phyloP scores from a whole-genome alignment of 208 protist genomes.

The Borovskyia barvae region DNA sequence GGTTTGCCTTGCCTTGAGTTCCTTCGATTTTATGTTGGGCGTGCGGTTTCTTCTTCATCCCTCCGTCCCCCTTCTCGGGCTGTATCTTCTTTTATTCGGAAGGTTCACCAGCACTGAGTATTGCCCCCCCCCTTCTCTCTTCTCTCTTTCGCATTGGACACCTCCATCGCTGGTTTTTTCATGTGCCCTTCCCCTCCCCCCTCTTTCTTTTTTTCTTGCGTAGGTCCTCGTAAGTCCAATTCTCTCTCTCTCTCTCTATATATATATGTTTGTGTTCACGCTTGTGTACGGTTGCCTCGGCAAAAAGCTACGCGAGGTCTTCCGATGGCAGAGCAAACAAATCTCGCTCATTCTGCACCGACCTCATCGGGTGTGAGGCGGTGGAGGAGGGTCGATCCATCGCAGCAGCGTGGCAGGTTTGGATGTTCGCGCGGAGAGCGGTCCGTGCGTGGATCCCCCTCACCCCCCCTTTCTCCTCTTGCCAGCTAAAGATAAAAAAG shows the following conservation, averaged over 20 bases:
- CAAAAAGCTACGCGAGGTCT: neutral
- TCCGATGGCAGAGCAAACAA: too few relatives aligned
- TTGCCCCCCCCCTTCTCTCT: neutral
- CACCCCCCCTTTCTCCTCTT: too few relatives aligned
- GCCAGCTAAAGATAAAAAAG: too few relatives aligned
- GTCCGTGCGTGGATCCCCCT: too few relatives aligned
- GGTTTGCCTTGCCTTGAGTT: neutral
- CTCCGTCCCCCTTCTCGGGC: neutral
- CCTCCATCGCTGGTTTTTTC: neutral
- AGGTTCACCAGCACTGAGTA: neutral
- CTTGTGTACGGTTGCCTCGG: neutral
- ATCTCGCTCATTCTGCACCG: too few relatives aligned
- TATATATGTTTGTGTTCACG: too few relatives aligned
- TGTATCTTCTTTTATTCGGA: conserved; percentile 2
- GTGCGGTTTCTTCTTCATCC: neutral
- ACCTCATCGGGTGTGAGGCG: too few relatives aligned
- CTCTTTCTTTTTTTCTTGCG: neutral
- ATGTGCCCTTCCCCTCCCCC: neutral
- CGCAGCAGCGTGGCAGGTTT: too few relatives aligned
- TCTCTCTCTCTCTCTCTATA: conserved; percentile 3
- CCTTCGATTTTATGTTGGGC: neutral
- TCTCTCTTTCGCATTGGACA: neutral
- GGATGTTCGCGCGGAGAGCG: too few relatives aligned
- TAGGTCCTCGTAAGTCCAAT: neutral
- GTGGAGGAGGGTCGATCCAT: too few relatives aligned